phyloP scores from a whole-genome alignment of 768 basidiomycete genomes.

The Pleurotus tuoliensis region DNA sequence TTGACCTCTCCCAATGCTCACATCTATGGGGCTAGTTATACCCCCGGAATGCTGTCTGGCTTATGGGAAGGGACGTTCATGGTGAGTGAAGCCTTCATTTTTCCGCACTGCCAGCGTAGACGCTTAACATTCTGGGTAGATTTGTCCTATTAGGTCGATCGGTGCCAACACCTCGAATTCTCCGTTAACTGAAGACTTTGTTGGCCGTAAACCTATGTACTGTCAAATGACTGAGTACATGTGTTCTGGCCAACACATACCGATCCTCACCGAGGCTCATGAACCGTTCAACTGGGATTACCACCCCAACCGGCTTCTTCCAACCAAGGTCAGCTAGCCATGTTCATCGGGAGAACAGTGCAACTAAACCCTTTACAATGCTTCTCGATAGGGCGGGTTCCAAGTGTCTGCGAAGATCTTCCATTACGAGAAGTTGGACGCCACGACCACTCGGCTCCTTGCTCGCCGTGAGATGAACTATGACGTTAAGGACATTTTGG shows the following conservation, averaged over 20 bases:
- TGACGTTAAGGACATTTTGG: conserved; percentile 26
- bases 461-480: neutral
- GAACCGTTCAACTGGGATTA: conserved; percentile 12
- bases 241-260: conserved; percentile 35
- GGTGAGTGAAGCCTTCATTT: conserved; percentile 31
- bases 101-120: neutral
- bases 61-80: conserved; percentile 60
- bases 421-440: conserved; percentile 5
- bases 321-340: conserved; percentile 12
- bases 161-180: conserved; percentile 9
- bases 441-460: neutral
- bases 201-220: conserved; percentile 46
- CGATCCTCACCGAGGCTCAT: conserved; percentile 20
- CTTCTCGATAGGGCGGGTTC: conserved; percentile 14
- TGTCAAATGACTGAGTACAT: conserved; percentile 43
- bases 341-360: neutral
- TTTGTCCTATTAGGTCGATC: conserved; percentile 7
- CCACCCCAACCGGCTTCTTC: conserved; percentile 13
- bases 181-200: conserved; percentile 22
- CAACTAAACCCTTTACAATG: neutral
- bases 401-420: conserved; percentile 7
- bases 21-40: conserved; percentile 23
- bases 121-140: neutral
- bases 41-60: conserved; percentile 47
- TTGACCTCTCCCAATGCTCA: conserved; percentile 17